Evolutionary conservation across 2,329 filamentous ascomycete species (phyloP), one percentile per base, ranked within the genome.

Genomic region (Neocucurbitaria cava): DNA sequence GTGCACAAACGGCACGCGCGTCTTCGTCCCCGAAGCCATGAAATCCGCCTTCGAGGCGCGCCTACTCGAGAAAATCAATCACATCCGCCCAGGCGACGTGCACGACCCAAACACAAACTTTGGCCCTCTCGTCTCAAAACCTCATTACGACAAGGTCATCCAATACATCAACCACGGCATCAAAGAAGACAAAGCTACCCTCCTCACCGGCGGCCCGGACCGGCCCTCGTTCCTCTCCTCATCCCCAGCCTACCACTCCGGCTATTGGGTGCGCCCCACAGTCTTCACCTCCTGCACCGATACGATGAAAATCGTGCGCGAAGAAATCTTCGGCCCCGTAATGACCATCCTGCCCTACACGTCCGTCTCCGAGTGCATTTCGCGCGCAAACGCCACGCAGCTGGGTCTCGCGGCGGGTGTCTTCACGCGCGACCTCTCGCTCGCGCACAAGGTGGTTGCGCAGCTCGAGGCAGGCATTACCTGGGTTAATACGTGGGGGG

Each of bases 401-500:
- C 81, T 95, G 50, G 92, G 92, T 24, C 85, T 96, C 3, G 92
- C 92, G 0, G 92, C 91, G 0, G 92, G 92, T 18, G 89, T 96
- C 1, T 94, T 96, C 64, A 91, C 90, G 0, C 85, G 84, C 54
- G 86, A 96, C 62, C 76, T 96, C 47, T 89, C 90, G 64, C 71
- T 83, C 43, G 92, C 90, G 50, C 91, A 96, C 68, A 80, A 84
- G 39, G 84, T 94, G 1, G 82, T 94, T 38, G 82, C 84, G 21
- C 82, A 85, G 68, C 79, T 96, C 5, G 84, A 96, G 70, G 91
- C 91, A 0, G 92, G 92, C 30, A 96, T 96, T 68, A 96, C 91
- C 1, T 96, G 92, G 92, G 83, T 96, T 47, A 96, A 96, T 74
- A 92, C 90, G 0, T 96, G 92, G 92, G 92, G 92, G n/a, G 92